A percentile compares a stretch with the other conserved stretches of the same genome.
phyloP scores from a whole-genome alignment of 305 asterid species.

The Fraxinus paxiana region DNA sequence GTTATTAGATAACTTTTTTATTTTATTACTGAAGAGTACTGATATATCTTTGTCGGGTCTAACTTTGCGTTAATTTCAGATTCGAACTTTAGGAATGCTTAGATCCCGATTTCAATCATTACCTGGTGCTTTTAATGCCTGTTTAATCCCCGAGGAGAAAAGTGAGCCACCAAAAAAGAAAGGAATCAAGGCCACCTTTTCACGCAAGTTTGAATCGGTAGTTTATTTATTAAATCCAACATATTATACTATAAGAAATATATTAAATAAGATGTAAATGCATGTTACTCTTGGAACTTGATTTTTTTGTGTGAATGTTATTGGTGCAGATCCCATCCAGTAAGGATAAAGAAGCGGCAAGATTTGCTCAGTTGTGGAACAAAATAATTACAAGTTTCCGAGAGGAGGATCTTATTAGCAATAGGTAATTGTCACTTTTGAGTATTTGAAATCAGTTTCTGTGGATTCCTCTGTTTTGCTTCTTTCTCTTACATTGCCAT shows the following conservation, averaged over 20 bases:
- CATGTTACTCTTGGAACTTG: constrained; percentile 11
- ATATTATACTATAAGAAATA: background rate
- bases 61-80: constrained; percentile 43
- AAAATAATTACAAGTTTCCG: constrained; percentile 91
- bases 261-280: background rate
- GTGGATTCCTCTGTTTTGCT: constrained; percentile 17
- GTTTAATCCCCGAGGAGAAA: constrained; percentile 87
- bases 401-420: constrained; percentile 95
- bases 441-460: constrained; percentile 8
- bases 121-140: constrained; percentile 91
- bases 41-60: constrained; percentile 22
- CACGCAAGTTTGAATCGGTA: constrained; percentile 81
- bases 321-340: constrained; percentile 67
- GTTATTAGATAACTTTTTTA: constrained; percentile 14
- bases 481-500: constrained; percentile 21
- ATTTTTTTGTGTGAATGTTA: constrained; percentile 22
- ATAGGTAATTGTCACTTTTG: constrained; percentile 48
- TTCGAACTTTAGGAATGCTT: constrained; percentile 97
- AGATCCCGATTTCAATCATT: constrained; percentile 83
- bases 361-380: constrained; percentile 99
- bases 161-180: constrained; percentile 68
- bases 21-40: constrained; percentile 1
- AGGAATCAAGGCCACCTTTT: constrained; percentile 91
- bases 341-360: constrained; percentile 85
- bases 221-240: constrained; percentile 7